Conservation (phyloP, 108 stramenopile genomes). For the Cylindrotheca closterium region DNA sequence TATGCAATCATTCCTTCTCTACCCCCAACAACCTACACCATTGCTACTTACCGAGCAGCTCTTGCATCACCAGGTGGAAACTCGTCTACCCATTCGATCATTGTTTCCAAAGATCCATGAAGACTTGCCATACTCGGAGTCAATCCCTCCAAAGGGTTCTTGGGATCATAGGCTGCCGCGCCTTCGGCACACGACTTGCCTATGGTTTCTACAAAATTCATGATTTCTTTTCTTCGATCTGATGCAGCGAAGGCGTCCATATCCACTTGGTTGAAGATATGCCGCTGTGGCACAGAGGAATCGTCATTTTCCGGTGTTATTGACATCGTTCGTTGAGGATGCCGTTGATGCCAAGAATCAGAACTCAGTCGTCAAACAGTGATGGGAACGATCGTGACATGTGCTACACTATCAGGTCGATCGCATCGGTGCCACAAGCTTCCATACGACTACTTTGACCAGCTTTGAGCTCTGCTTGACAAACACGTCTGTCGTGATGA, state of each 20-base stretch:
- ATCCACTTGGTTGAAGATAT: conserved; percentile 77
- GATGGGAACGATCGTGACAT: too few species aligned
- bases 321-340: neutral
- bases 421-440: too few species aligned
- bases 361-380: too few species aligned
- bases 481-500: too few species aligned
- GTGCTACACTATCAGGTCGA: too few species aligned
- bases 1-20: too few species aligned
- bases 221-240: conserved; percentile 53
- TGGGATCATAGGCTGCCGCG: conserved; percentile 38
- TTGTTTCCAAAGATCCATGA: conserved; percentile 65
- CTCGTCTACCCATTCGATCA: conserved; percentile 69
- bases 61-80: conserved; percentile 57
- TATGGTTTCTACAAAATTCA: conserved; percentile 69
- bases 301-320: neutral
- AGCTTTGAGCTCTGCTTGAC: too few species aligned
- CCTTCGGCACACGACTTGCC: conserved; percentile 61
- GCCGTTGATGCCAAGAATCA: neutral
- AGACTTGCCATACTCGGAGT: conserved; percentile 77
- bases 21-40: too few species aligned
- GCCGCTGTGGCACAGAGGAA: conserved; percentile 38
- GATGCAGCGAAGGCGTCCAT: conserved; percentile 73
- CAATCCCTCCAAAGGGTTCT: conserved; percentile 48
- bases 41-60: neutral
- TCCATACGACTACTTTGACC: too few species aligned